Evolutionary conservation across 495 filamentous ascomycete species (phyloP), one percentile per base, ranked within the genome.

Genomic region (Hyaloscypha bicolor): DNA sequence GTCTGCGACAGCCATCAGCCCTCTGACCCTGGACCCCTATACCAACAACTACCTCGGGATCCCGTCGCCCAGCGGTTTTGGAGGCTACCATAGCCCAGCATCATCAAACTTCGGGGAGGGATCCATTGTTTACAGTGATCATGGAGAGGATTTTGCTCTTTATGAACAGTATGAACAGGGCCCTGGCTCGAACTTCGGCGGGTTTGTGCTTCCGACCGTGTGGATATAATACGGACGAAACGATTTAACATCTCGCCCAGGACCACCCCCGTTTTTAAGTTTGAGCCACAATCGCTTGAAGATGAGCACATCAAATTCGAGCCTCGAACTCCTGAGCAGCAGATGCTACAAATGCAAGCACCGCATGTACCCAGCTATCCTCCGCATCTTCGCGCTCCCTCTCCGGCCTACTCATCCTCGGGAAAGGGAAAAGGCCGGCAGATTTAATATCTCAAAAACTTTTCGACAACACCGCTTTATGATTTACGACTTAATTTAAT

Each of bases 1-100:
- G 75, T 76, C 67, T 69, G 77, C 59, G 69, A 71, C 71, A 77
- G 74, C 71, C 42, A 75, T 82, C 62, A 86, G 81, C 67, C 82
- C 83, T 55, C 72, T 83, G 67, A 78, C 75, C 70, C 73, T 85
- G 30, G 80, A 82, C 55, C 83, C 83, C 37, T 81, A 81, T 8
- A 74, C 76, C 69, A 77, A 79, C 64, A 80, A 83, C 69, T 87
- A 85, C 69, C 82, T 86, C n/a, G 79, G 75, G 71, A 82, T 86
- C 62, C 83, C 84, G 21, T 85, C 83, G 53, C 83, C 83, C 6
- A 83, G 79, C 12, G 83, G 81, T 65, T 83, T 80, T 60, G 76
- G 74, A 45, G 78, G 74, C 2, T 85, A 85, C 68, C 60, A 71
- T 30, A 86, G 83, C 66, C 84, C 84, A 64, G 80, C 83, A 22